Evolutionary conservation across 164 flowering plant genomes (phyloP).

Genomic region (Malania oleifera): DNA sequence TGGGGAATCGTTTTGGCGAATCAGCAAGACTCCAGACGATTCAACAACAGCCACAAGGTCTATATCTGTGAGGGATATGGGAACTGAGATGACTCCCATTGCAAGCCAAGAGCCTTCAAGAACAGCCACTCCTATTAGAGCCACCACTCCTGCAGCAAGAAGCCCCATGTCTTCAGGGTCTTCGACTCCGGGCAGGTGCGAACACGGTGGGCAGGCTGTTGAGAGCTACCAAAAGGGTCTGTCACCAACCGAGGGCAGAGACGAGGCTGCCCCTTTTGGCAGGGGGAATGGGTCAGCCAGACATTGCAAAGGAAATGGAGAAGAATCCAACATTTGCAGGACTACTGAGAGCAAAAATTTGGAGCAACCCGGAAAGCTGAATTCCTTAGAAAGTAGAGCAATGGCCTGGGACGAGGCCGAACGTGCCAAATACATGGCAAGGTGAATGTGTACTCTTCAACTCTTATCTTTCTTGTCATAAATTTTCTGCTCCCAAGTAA

Average conservation of each 20-base stretch:
- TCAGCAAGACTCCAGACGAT: constrained; percentile 35
- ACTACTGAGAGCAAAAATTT: constrained; percentile 16
- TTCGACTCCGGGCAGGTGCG: constrained; percentile 57
- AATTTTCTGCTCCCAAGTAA: no score
- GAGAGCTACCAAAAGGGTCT: constrained; percentile 29
- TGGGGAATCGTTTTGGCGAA: constrained; percentile 59
- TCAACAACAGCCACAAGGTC: constrained; percentile 48
- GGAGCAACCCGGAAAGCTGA: constrained; percentile 34
- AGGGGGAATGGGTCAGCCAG: constrained; percentile 20
- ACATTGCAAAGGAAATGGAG: constrained; percentile 26
- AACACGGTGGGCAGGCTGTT: constrained; percentile 28
- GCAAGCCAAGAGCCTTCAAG: constrained; percentile 95
- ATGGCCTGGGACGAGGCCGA: constrained; percentile 98
- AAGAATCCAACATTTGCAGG: constrained; percentile 22
- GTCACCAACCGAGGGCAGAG: constrained; percentile 27
- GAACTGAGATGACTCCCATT: constrained; percentile 96
- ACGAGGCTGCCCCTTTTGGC: constrained; percentile 17
- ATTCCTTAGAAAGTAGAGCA: constrained; percentile 65
- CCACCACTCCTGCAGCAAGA: constrained; percentile 53
- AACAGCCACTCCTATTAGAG: constrained; percentile 75
- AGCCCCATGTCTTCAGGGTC: constrained; percentile 78
- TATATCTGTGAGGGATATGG: constrained; percentile 88
- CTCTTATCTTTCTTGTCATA: neutral
- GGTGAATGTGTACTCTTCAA: constrained; percentile 47
- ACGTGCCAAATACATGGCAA: constrained; percentile 85